Evolutionary conservation across 2,329 filamentous ascomycete species (phyloP).

Genomic region (Hymenoscyphus repandus): DNA sequence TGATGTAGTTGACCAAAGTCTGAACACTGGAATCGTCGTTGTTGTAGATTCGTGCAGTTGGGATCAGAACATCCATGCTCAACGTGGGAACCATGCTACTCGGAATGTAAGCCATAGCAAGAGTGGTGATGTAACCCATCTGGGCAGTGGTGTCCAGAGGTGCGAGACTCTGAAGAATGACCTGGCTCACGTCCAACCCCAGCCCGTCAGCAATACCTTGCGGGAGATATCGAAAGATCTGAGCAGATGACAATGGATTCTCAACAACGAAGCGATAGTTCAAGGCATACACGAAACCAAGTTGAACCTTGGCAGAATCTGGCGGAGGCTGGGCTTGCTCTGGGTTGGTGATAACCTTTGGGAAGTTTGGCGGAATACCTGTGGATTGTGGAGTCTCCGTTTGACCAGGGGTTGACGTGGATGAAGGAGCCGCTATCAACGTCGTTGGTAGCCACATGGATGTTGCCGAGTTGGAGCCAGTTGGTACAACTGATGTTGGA

Average conservation of each 20-base stretch:
- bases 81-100: conserved; percentile 62
- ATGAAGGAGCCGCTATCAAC: conserved; percentile 24
- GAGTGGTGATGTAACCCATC: conserved; percentile 75
- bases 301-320: conserved; percentile 69
- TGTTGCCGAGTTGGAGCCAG: conserved; percentile 22
- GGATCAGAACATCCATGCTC: conserved; percentile 62
- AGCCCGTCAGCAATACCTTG: conserved; percentile 53
- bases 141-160: conserved; percentile 67
- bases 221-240: conserved; percentile 80
- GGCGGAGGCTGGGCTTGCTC: conserved; percentile 13
- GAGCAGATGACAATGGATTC: conserved; percentile 66
- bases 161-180: conserved; percentile 65
- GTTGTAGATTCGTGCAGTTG: conserved; percentile 70
- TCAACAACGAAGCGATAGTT: conserved; percentile 80
- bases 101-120: conserved; percentile 74
- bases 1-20: conserved; percentile 74
- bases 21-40: conserved; percentile 60
- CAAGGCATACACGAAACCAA: conserved; percentile 75
- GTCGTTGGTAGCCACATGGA: conserved; percentile 25
- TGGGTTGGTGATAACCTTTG: conserved; percentile 28
- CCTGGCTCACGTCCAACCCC: conserved; percentile 38
- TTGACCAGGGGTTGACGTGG: conserved; percentile 12
- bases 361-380: conserved; percentile 22
- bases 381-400: conserved; percentile 18
- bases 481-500: conserved; percentile 16